Percentiles rank a stretch among this genome's conserved stretches.
Conservation (phyloP, 805 yeast species). For the Phaffomyces antillensis region DNA sequence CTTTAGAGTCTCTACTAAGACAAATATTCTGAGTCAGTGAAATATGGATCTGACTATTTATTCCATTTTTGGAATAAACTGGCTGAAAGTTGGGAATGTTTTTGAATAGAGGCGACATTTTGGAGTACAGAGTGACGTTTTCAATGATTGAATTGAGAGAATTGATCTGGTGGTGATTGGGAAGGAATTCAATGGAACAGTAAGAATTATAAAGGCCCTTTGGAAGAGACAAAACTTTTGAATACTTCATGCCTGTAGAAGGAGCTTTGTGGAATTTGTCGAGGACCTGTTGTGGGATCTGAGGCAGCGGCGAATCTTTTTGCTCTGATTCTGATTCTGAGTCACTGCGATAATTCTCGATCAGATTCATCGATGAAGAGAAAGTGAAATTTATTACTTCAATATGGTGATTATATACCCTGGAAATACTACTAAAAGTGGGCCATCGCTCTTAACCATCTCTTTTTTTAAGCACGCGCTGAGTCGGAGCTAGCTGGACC, state of each 20-base stretch:
- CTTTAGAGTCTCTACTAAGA: neutral
- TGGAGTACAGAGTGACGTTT: slow-evolving; percentile 2
- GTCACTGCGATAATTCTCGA: slow-evolving; percentile 5
- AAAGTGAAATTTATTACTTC: neutral
- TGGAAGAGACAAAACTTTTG: slow-evolving; percentile 5
- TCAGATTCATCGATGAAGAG: neutral
- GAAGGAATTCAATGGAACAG: slow-evolving; percentile 9
- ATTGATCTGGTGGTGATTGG: neutral
- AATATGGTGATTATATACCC: no score
- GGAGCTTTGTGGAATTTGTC: slow-evolving; percentile 13
- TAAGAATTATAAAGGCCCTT: slow-evolving; percentile 5
- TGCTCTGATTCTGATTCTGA: neutral
- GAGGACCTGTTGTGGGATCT: slow-evolving; percentile 2
- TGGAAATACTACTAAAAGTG: no score
- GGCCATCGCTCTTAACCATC: neutral
- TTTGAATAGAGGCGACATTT: slow-evolving; percentile 5
- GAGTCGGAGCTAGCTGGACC: no score
- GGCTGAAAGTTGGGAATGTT: slow-evolving; percentile 5
- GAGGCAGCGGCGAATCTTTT: neutral
- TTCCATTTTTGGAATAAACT: slow-evolving; percentile 1
- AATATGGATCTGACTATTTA: slow-evolving; percentile 11
- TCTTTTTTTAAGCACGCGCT: neutral
- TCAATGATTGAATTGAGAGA: neutral
- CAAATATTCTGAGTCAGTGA: slow-evolving; percentile 7
- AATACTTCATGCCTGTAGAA: slow-evolving; percentile 9